Conservation (phyloP, 768 basidiomycete species). For the Piloderma croceum region DNA sequence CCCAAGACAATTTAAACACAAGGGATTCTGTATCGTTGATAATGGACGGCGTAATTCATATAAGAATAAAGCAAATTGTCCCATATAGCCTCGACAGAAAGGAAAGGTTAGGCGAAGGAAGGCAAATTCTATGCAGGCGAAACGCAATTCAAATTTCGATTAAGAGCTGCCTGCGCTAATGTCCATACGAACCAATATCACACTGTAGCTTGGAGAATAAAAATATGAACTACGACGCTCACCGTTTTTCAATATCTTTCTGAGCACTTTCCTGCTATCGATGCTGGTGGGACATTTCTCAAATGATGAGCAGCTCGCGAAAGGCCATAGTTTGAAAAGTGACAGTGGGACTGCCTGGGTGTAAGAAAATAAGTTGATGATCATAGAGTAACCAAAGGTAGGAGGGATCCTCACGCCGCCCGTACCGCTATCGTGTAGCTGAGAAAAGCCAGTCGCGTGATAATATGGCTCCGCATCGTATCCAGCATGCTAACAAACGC, state of each 20-base stretch:
- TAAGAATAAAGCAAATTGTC: too few relatives aligned
- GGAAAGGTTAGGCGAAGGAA: too few relatives aligned
- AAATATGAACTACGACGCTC: too few relatives aligned
- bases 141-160: too few relatives aligned
- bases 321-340: conserved; percentile 58
- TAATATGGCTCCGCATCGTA: conserved; percentile 31
- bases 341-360: conserved; percentile 47
- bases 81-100: too few relatives aligned
- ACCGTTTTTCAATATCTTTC: conserved; percentile 51
- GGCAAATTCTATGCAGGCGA: too few relatives aligned
- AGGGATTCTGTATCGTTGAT: too few relatives aligned
- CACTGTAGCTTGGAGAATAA: too few relatives aligned
- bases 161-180: too few relatives aligned
- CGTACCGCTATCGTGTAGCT: conserved; percentile 49
- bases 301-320: conserved; percentile 45
- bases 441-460: conserved; percentile 53
- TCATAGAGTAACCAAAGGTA: background rate
- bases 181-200: too few relatives aligned
- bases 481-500: conserved; percentile 39
- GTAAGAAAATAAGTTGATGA: background rate
- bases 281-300: conserved; percentile 48
- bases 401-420: conserved; percentile 44
- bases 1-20: too few relatives aligned
- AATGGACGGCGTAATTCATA: too few relatives aligned
- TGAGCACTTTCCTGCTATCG: conserved; percentile 37